phyloP scores from a whole-genome alignment of 2,329 filamentous ascomycete species.

The Trichoderma sp. region DNA sequence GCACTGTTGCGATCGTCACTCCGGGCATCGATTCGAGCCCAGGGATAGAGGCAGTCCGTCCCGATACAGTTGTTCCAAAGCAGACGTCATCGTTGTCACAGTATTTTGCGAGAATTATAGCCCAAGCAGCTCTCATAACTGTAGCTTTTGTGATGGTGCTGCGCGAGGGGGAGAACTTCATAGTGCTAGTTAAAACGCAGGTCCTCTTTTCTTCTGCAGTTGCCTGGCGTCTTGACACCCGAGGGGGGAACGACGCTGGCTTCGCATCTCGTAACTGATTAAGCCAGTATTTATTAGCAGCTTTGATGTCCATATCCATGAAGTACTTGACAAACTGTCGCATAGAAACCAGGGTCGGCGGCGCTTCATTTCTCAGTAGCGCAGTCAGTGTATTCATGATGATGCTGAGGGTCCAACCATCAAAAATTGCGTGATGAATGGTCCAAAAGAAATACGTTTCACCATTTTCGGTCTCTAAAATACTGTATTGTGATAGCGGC shows the following conservation, averaged over 20 bases:
- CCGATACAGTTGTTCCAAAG: conserved; percentile 26
- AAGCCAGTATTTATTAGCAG: conserved; percentile 17
- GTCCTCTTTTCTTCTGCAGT: neutral
- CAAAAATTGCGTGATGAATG: conserved; percentile 18
- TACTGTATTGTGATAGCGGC: neutral
- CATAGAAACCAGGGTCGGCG: neutral
- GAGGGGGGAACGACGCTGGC: conserved; percentile 7
- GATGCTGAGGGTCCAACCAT: conserved; percentile 5
- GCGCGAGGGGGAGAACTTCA: neutral
- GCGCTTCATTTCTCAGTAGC: neutral
- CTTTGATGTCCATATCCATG: neutral
- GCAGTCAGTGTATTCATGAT: conserved; percentile 14
- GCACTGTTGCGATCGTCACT: conserved; percentile 16
- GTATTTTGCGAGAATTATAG: conserved; percentile 23
- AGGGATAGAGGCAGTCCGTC: conserved; percentile 12
- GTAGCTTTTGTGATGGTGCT: conserved; percentile 18
- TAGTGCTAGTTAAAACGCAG: neutral
- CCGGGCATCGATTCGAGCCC: conserved; percentile 13
- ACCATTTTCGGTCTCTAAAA: neutral
- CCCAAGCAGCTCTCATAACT: conserved; percentile 21
- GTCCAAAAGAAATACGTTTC: conserved; percentile 15
- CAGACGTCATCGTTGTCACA: conserved; percentile 20
- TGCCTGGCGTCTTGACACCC: neutral
- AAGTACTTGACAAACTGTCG: conserved; percentile 24
- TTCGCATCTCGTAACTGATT: neutral